phyloP scores from a whole-genome alignment of 1,139 yeast genomes.

The Hyphopichia khmerensis region DNA sequence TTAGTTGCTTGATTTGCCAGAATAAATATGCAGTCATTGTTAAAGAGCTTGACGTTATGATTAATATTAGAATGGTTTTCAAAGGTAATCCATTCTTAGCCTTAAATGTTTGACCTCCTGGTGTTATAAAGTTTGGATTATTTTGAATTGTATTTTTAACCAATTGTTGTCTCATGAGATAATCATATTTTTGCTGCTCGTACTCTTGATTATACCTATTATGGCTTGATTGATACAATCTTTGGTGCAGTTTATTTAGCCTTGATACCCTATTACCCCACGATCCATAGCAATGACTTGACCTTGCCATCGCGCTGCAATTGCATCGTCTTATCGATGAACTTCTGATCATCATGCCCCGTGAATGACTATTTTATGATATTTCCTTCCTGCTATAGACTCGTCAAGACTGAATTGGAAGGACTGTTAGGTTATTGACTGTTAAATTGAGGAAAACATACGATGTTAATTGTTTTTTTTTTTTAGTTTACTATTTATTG shows the following conservation, averaged over 20 bases:
- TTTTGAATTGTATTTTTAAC: conserved; percentile 10
- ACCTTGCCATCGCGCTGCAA: neutral
- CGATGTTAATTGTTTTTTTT: no score
- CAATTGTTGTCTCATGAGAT: conserved; percentile 11
- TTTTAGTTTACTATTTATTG: no score
- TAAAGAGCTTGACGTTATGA: conserved; percentile 22
- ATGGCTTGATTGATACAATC: neutral
- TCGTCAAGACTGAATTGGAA: no score
- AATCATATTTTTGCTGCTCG: conserved; percentile 13
- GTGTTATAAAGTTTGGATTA: conserved; percentile 8
- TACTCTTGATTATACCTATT: conserved; percentile 5
- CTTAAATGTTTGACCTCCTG: conserved; percentile 3
- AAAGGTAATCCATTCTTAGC: conserved; percentile 14
- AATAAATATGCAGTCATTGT: conserved; percentile 24
- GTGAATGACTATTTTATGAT: no score
- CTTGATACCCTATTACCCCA: neutral
- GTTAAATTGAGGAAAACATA: no score
- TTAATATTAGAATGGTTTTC: conserved; percentile 20
- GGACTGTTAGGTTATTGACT: no score
- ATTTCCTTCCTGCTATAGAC: no score
- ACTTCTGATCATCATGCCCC: neutral
- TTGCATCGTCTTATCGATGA: neutral
- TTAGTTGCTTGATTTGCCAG: conserved; percentile 15
- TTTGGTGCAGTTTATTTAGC: neutral
- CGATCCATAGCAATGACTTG: neutral